Base-by-base conservation (phyloP, 139 green algal species). In the Auxenochlorella pyrenoidosa region DNA sequence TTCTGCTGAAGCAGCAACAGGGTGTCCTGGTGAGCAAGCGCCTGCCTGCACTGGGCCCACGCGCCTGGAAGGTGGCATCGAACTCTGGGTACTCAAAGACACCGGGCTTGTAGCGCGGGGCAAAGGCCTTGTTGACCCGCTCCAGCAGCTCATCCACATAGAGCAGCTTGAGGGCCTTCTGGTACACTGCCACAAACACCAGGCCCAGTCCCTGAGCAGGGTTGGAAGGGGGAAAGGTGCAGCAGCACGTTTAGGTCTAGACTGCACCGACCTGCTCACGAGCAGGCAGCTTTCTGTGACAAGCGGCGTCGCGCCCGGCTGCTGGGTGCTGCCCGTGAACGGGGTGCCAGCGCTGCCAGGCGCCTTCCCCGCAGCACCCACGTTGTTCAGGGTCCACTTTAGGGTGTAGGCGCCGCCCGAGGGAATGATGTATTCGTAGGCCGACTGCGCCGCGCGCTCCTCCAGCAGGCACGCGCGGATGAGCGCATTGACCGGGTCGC, bases 381-480 rank as follows among this genome's bases (percentile, higher is more conserved):
- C 96, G 86, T 99, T 99, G 90, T 99, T 94, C 60, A 99, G 95
- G 0, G 91, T 95, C 98, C 97, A 99, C 89, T 99, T 99, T 3
- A 99, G 77, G 3, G 94, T 94, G 91, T 99, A 82, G 2, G 94
- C 87, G 34, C 92, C 92, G 6, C 94, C 90, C n/a, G 88, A 92
- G 1, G 95, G 96, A 8, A 88, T 79, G 32, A 75, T 92, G 89
- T 97, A 99, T 4, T 90, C 90, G 91, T 97, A 99, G 0, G 89
- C 92, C 63, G 82, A 92, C 34, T 97, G 95, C 1, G 91, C 94
- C 3, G 93, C 93, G 22, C 97, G 95, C 89, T 99, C 97, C 91
- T 99, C 96, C 30, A 99, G 93, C 75, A 99, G 89, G 77, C 95
- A 98, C 6, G 90, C 91, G 1, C 94, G 82, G 47, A 99, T 94